Percentiles rank a stretch among this genome's conserved stretches.
Evolutionary conservation across 805 yeast species (phyloP).

Genomic region (Sugiyamaella boreocaroliniensis): DNA sequence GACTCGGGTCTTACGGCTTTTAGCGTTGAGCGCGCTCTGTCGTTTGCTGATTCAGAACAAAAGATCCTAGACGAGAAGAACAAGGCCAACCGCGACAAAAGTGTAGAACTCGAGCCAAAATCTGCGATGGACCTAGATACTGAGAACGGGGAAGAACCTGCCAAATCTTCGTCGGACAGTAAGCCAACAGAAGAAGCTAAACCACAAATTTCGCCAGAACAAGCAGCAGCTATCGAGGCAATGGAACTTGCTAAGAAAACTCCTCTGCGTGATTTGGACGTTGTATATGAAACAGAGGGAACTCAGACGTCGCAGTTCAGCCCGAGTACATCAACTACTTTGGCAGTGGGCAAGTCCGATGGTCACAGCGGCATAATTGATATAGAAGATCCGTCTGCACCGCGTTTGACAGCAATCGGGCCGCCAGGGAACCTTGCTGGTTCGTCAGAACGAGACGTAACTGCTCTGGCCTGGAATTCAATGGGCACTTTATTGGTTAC

Average conservation of each 20-base stretch:
- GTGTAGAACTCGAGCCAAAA: neutral
- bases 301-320: slow-evolving; percentile 8
- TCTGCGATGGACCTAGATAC: neutral
- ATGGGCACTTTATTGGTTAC: slow-evolving; percentile 57
- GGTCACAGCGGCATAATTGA: slow-evolving; percentile 1
- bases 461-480: slow-evolving; percentile 53
- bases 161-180: neutral
- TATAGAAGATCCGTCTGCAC: neutral
- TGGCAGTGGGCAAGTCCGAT: slow-evolving; percentile 11
- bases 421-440: slow-evolving; percentile 12
- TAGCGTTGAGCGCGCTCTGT: slow-evolving; percentile 3
- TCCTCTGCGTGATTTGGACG: neutral
- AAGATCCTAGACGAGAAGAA: slow-evolving; percentile 1
- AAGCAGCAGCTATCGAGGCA: neutral
- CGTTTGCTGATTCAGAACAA: neutral
- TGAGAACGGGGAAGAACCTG: neutral
- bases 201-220: neutral
- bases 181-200: neutral
- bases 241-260: neutral
- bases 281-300: neutral
- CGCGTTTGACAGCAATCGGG: slow-evolving; percentile 3
- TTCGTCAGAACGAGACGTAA: slow-evolving; percentile 19
- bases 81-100: neutral
- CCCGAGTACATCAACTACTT: slow-evolving; percentile 2
- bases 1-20: neutral